Base-by-base conservation (phyloP, 1,284 basidiomycete species). In the Ceratobasidium sp. region DNA sequence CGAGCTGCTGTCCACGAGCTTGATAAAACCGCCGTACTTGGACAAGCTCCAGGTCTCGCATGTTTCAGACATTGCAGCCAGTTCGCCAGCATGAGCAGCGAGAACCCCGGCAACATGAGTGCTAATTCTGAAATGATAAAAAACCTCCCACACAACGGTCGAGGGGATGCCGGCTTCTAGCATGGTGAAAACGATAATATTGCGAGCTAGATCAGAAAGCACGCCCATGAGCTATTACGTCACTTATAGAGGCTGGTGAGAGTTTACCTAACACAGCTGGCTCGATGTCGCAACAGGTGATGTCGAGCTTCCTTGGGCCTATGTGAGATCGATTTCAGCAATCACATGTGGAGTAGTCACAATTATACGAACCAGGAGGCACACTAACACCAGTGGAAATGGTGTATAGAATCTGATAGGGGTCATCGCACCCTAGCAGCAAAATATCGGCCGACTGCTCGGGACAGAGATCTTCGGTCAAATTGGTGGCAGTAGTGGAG, bases 371-470 rank as follows among this genome's bases (percentile, higher is more conserved):
- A 48, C 46, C 46, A 48, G 46, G 46, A 48, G 46, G 46, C 7
- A 17, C 46, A 48, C 12, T 48, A 17, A 48, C 46, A 48, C 88
- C 87, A 76, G 85, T 86, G 70, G 83, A 84, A 50, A 89, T 78
- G 0, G 91, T 91, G 80, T 88, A 90, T 13, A 92, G 79, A 7
- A 91, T 86, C 78, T 86, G 88, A 42, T 90, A 84, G n/a, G 88
- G 87, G 80, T 91, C 91, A 10, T 91, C 90, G 80, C 89, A 91
- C 7, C 87, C 90, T 44, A 91, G 83, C 20, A 90, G 85, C 10
- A 91, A 84, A 28, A 2, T 48, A 48, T 48, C 46, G 46, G 46
- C 46, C 46, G 46, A 48, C 17, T 48, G 46, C 46, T 48, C 46
- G 46, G 46, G 46, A 48, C 12, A 48, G 46, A 48, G 46, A 48